Conservation (phyloP, 2,329 filamentous ascomycete genomes). For the Xylaria sp. region DNA sequence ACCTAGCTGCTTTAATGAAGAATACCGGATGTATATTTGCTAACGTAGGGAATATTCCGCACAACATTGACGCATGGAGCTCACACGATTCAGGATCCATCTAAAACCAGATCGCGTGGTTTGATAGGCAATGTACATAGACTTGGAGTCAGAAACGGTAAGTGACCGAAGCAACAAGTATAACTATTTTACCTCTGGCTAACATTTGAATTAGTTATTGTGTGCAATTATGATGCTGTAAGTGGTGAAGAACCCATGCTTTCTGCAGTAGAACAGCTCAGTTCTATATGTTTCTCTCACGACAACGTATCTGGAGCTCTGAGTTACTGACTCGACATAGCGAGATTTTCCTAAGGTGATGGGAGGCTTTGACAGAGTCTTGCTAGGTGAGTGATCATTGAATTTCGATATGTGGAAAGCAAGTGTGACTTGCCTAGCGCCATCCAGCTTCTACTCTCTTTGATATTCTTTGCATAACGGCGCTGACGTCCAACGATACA, state of each 20-base stretch:
- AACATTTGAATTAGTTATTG: slow-evolving; percentile 68
- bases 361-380: slow-evolving; percentile 92
- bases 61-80: not conserved
- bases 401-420: not conserved
- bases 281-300: not conserved
- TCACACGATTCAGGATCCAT: slow-evolving; percentile 70
- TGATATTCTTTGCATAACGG: not conserved
- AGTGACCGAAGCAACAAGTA: not conserved
- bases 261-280: not conserved
- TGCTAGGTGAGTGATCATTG: slow-evolving; percentile 31
- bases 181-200: not conserved
- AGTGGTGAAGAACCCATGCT: not conserved
- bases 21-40: slow-evolving; percentile 96
- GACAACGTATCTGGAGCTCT: not conserved
- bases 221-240: slow-evolving; percentile 90
- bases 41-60: slow-evolving; percentile 61
- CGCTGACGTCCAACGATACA: slow-evolving; percentile 21
- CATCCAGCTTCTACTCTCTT: not conserved
- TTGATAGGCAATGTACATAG: slow-evolving; percentile 98
- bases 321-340: slow-evolving; percentile 19
- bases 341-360: slow-evolving; percentile 94
- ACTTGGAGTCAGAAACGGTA: slow-evolving; percentile 83
- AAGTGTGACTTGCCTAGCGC: not conserved
- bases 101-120: slow-evolving; percentile 93
- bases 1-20: slow-evolving; percentile 96